A percentile compares a stretch with the other conserved stretches of the same genome.
Conservation (phyloP, 495 filamentous ascomycete genomes). For the Aspergillus saccharolyticus region DNA sequence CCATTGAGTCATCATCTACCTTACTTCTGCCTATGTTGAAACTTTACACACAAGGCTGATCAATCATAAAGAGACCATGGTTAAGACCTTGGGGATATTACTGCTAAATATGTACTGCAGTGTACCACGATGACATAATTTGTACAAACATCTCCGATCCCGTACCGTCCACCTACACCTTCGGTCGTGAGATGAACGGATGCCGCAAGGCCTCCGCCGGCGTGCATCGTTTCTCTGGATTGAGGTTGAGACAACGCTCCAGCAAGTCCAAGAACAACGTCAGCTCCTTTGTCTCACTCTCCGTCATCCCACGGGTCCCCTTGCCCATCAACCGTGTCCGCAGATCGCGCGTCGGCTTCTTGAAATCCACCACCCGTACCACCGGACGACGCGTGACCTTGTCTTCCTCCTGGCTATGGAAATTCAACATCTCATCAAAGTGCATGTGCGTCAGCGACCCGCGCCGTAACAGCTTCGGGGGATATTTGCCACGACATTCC, state of each 20-base stretch:
- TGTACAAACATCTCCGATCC: neutral
- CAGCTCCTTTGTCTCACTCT: conserved; percentile 72
- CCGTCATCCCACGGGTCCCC: conserved; percentile 62
- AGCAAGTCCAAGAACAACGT: conserved; percentile 78
- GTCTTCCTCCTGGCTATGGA: conserved; percentile 81
- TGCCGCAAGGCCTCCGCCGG: conserved; percentile 83
- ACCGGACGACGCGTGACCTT: conserved; percentile 76
- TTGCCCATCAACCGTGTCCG: conserved; percentile 69
- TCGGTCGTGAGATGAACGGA: conserved; percentile 59
- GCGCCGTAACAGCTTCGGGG: conserved; percentile 75
- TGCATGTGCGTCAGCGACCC: conserved; percentile 68
- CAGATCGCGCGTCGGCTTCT: conserved; percentile 78
- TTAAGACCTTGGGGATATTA: too few relatives aligned
- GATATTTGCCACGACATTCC: conserved; percentile 92
- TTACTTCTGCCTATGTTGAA: too few relatives aligned
- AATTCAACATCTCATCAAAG: conserved; percentile 84
- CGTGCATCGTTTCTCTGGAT: conserved; percentile 89
- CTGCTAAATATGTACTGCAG: neutral
- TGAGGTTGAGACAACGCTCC: conserved; percentile 79
- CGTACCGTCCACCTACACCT: conserved; percentile 12
- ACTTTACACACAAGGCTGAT: too few relatives aligned
- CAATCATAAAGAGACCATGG: too few relatives aligned
- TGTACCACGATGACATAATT: conserved; percentile 4
- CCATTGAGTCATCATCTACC: too few relatives aligned
- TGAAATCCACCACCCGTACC: conserved; percentile 63